Evolutionary conservation across 768 basidiomycete genomes (phyloP), one percentile per base, ranked within the genome.

Genomic region (Suillus ampliporus): DNA sequence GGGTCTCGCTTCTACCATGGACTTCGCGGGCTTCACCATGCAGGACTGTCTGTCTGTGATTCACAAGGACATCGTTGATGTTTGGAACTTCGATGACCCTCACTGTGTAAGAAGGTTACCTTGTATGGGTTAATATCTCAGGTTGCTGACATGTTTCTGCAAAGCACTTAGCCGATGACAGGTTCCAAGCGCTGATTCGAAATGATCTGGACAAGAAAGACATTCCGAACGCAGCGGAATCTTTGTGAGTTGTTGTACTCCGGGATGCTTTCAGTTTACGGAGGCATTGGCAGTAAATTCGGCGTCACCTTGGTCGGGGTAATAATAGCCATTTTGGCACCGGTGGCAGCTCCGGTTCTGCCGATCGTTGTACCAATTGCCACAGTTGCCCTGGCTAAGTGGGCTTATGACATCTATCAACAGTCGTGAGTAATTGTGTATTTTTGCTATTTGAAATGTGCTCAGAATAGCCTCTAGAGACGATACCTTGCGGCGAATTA

Each of bases 71-170:
- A 65, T 69, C 44, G 34, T 70, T 26, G 26, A 26, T 9, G 57
- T 61, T 13, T 70, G 69, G 69, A 70, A 69, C 50, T 64, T 70
- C 52, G 7, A 52, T 21, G 64, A 63, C 57, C 62, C 64, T 19
- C 23, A 47, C 38, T 4, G 37, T 10, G 64, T 63, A 21, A 46
- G 61, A n/a, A 4, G 26, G 5, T 34, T 19, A 28, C 21, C 3
- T 23, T 46, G 13, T 13, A 28, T 31, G 21, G 31, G 31, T 31
- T 31, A 31, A 31, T 31, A 31, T 35, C 10, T 15, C 4, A 14
- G 46, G 23, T 21, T 9, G 14, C 7, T 50, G 6, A 13, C 21
- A 2, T 13, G 38, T 21, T 5, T 31, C n/a, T 34, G 41, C 38
- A 59, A 31, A 61, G 61, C 47, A 61, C 56, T 41, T 61, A 23